phyloP scores from a whole-genome alignment of 2,329 filamentous ascomycete genomes.

The Cladorrhinum sp. region DNA sequence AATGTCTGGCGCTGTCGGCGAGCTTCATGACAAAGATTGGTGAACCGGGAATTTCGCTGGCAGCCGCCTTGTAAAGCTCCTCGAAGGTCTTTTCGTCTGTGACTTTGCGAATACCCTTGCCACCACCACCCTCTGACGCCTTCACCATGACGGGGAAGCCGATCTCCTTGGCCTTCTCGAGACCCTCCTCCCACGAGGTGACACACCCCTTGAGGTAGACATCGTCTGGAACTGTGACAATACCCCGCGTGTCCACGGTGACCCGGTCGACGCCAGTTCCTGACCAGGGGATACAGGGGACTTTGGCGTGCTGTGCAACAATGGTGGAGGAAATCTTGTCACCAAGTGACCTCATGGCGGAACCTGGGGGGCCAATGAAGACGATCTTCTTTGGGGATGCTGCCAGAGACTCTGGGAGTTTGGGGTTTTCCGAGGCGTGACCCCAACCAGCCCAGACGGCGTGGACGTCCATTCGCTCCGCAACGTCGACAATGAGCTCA shows the following conservation, averaged over 20 bases:
- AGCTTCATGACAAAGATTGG: conserved; percentile 99
- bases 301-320: conserved; percentile 92
- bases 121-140: conserved; percentile 98
- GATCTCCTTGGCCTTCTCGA: conserved; percentile 81
- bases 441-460: conserved; percentile 99
- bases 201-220: conserved; percentile 91
- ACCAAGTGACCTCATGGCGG: conserved; percentile 96
- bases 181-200: conserved; percentile 82
- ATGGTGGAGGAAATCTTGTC: conserved; percentile 99
- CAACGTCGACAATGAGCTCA: conserved; percentile 97
- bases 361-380: conserved; percentile 96
- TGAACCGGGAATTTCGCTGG: conserved; percentile 95
- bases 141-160: conserved; percentile 99
- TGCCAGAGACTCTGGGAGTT: conserved; percentile 90
- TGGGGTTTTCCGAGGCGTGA: conserved; percentile 97
- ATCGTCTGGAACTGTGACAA: conserved; percentile 86
- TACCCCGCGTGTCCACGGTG: conserved; percentile 71
- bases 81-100: conserved; percentile 80
- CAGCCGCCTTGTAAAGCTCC: conserved; percentile 88
- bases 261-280: conserved; percentile 87
- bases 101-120: conserved; percentile 98
- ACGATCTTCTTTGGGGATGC: conserved; percentile 98
- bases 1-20: conserved; percentile 89
- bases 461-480: conserved; percentile 97
- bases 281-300: conserved; percentile 99